Conservation (phyloP, 202 grass and related monocot genomes). For the Setaria viridis region DNA sequence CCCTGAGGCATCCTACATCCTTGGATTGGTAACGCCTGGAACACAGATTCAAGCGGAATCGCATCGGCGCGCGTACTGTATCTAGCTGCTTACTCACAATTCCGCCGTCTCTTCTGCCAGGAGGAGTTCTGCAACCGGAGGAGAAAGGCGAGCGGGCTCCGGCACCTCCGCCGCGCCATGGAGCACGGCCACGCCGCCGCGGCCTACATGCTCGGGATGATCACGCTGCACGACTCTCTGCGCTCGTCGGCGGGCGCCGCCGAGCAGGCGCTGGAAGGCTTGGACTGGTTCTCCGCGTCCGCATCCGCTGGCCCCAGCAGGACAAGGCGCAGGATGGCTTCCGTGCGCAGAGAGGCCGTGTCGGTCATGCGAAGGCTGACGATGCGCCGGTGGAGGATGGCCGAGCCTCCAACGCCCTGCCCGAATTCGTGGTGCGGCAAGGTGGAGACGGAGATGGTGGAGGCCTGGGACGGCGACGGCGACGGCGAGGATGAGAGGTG, state of each 20-base stretch:
- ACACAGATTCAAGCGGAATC: background rate
- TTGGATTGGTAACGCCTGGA: slow-evolving; percentile 43
- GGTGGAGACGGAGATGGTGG: background rate
- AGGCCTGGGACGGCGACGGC: slow-evolving; percentile 21
- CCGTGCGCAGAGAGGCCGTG: slow-evolving; percentile 35
- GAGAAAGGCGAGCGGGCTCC: slow-evolving; percentile 34
- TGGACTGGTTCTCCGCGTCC: background rate
- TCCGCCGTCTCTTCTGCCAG: slow-evolving; percentile 18
- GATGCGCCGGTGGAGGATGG: slow-evolving; percentile 38
- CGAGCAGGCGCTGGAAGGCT: slow-evolving; percentile 1
- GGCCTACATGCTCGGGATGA: slow-evolving; percentile 46
- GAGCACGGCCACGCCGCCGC: slow-evolving; percentile 36
- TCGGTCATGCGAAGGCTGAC: slow-evolving; percentile 42
- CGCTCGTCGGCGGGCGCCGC: background rate
- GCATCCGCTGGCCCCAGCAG: background rate
- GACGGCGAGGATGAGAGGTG: slow-evolving; percentile 33
- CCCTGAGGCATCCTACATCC: slow-evolving; percentile 46
- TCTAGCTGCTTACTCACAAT: background rate
- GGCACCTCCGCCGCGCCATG: slow-evolving; percentile 42
- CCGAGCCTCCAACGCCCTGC: slow-evolving; percentile 9
- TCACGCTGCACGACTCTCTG: slow-evolving; percentile 35
- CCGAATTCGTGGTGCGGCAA: slow-evolving; percentile 29
- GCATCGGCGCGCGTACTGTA: background rate
- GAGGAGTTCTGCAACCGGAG: slow-evolving; percentile 49
- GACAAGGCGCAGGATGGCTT: background rate